Base-by-base conservation (phyloP, 2,329 filamentous ascomycete species). In the Xylaria sp. region DNA sequence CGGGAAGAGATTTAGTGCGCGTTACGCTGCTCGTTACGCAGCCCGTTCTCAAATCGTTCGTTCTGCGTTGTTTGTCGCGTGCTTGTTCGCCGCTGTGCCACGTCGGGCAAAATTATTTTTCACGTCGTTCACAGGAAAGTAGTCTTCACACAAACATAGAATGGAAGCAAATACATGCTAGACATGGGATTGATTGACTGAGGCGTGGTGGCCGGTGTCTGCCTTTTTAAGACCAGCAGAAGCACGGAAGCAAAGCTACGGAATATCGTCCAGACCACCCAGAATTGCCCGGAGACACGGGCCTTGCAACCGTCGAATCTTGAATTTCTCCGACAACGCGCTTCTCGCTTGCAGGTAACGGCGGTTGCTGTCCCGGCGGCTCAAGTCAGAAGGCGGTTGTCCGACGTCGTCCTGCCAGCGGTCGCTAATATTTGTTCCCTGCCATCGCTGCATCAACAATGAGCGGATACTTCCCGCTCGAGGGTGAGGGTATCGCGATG, bases 271-370 rank as follows among this genome's bases (percentile, higher is more conserved):
- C 17, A 65, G 42, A 55, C 9, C 21, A 39, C 4, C 47, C 48
- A 24, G 21, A 72, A 70, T 71, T 68, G 17, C 24, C 68, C 70
- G 68, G 70, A 69, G 47, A 67, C n/a, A 48, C 71, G 71, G 71
- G 65, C 71, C 71, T 71, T 48, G 50, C n/a, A 71, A 57, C 71
- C 71, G 71, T 65, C 34, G 56, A 69, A 64, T 65, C 58, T 61
- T 24, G 45, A 24, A 19, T 67, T 66, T 68, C 67, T 66, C 67
- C 70, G 63, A 50, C 32, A 32, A 50, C 56, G 63, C 50, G 57
- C 58, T 39, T 62, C 54, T 58, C 64, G 48, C 58, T 54, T 71
- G 56, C 68, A 64, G 59, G 65, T 53, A 32, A 70, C 63, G 68
- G 65, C 57, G 66, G 68, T 54, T 65, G 24, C 14, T 65, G 54